phyloP scores from a whole-genome alignment of 768 basidiomycete genomes.

The Kwoniella dejecticola region DNA sequence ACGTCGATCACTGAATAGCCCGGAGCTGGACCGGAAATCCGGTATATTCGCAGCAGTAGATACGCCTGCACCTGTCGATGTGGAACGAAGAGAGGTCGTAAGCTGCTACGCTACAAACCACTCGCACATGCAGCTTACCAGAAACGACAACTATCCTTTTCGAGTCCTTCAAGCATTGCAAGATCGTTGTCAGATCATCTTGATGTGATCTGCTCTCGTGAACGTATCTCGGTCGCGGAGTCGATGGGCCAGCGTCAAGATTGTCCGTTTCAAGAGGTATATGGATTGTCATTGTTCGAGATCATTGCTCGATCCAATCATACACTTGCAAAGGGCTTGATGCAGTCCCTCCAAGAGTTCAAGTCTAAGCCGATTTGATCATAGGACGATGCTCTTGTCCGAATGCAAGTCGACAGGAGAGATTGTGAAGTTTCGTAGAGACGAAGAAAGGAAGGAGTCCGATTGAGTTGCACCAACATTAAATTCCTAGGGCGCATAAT shows the following conservation, averaged over 20 bases:
- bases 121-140: background rate
- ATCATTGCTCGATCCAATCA: too few species aligned
- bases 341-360: too few species aligned
- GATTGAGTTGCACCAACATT: too few species aligned
- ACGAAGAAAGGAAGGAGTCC: too few species aligned
- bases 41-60: constrained; percentile 86
- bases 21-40: constrained; percentile 80
- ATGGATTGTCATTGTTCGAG: background rate
- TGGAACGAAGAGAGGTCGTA: background rate
- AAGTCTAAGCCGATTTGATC: too few species aligned
- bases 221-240: background rate
- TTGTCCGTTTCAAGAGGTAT: background rate
- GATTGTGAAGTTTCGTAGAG: too few species aligned
- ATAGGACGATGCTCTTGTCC: too few species aligned
- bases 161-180: background rate
- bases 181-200: constrained; percentile 7
- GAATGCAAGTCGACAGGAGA: too few species aligned
- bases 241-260: background rate
- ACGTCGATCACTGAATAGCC: constrained; percentile 64
- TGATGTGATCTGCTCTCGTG: background rate
- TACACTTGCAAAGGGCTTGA: too few species aligned
- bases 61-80: constrained; percentile 73
- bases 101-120: background rate
- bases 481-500: too few species aligned
- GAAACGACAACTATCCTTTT: constrained; percentile 16